A percentile compares a stretch with the other conserved stretches of the same genome.
Conservation (phyloP, 1,139 yeast species). For the Lodderomyces margitis region DNA sequence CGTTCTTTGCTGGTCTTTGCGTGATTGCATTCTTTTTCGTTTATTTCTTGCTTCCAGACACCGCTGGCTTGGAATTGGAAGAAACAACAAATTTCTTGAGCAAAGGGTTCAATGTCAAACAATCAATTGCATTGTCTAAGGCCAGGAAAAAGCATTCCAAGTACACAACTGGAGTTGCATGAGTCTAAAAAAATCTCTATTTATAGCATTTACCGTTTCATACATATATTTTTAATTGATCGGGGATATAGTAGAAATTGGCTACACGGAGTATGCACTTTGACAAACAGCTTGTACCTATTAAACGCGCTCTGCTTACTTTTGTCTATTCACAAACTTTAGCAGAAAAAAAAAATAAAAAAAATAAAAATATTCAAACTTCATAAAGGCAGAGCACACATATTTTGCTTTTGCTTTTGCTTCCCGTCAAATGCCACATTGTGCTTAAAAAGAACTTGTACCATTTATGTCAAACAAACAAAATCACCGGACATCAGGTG, state of each 20-base stretch:
- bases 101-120: slow-evolving; percentile 81
- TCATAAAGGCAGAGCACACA: no score
- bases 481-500: background rate
- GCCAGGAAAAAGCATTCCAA: slow-evolving; percentile 36
- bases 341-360: no score
- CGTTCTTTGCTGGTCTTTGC: slow-evolving; percentile 83
- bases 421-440: no score
- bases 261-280: no score
- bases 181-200: no score
- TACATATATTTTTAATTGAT: background rate
- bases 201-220: background rate
- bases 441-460: no score
- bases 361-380: no score
- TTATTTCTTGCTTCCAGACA: slow-evolving; percentile 85
- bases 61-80: slow-evolving; percentile 85
- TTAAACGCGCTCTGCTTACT: no score
- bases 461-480: background rate
- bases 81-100: slow-evolving; percentile 80
- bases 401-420: no score
- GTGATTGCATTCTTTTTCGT: slow-evolving; percentile 68
- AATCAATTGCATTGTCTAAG: slow-evolving; percentile 62
- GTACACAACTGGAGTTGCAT: slow-evolving; percentile 12
- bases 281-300: no score
- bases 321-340: no score
- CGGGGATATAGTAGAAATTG: no score